Evolutionary conservation across 75 land plant species (phyloP).

Genomic region (Azolla pinnata): DNA sequence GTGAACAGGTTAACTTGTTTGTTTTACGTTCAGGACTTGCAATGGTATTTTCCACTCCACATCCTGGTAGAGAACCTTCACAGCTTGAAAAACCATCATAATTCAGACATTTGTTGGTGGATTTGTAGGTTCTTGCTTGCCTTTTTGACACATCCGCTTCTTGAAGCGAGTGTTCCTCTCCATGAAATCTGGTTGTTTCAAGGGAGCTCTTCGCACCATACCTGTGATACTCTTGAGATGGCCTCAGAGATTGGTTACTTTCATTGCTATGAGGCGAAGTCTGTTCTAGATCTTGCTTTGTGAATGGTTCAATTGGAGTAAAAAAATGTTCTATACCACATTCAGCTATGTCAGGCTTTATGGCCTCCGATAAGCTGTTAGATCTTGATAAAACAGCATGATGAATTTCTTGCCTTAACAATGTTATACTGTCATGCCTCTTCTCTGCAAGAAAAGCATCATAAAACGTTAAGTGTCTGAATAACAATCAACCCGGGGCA

Average conservation of each 20-base stretch:
- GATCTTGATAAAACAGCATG: slow-evolving; percentile 59
- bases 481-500: too few species aligned
- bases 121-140: background rate
- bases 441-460: slow-evolving; percentile 24
- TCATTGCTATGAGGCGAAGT: slow-evolving; percentile 19
- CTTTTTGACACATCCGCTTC: slow-evolving; percentile 20
- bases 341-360: slow-evolving; percentile 14
- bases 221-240: background rate
- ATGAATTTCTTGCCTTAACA: slow-evolving; percentile 61
- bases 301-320: slow-evolving; percentile 44
- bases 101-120: slow-evolving; percentile 6
- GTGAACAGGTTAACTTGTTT: slow-evolving; percentile 18
- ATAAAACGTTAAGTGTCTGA: too few species aligned
- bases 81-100: background rate
- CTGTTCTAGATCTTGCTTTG: slow-evolving; percentile 19
- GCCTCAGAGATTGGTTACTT: background rate
- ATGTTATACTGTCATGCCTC: slow-evolving; percentile 31
- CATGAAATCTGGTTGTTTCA: slow-evolving; percentile 16
- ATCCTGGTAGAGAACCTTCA: slow-evolving; percentile 2
- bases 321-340: slow-evolving; percentile 62
- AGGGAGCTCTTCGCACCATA: slow-evolving; percentile 9
- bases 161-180: slow-evolving; percentile 15
- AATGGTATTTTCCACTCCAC: slow-evolving; percentile 21
- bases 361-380: background rate
- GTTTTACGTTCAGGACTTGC: slow-evolving; percentile 15